Percentiles rank a stretch among this genome's conserved stretches.
Conservation (phyloP, 1,284 basidiomycete genomes). For the Trametes sp. region DNA sequence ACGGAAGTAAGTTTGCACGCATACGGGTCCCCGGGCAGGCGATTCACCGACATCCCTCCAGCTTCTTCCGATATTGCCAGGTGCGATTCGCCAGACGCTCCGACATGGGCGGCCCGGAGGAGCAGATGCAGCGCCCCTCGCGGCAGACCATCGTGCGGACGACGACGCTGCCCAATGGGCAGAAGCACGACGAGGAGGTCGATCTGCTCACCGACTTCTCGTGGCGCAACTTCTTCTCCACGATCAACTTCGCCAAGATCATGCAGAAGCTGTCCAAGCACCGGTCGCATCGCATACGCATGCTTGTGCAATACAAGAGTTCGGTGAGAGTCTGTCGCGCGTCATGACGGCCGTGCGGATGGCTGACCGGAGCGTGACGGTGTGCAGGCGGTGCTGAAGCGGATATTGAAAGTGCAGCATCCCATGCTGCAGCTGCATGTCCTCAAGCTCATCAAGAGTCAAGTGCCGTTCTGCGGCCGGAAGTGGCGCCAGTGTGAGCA, state of each 20-base stretch:
- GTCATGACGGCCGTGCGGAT: slow-evolving; percentile 6
- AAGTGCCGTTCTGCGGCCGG: slow-evolving; percentile 97
- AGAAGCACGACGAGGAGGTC: slow-evolving; percentile 83
- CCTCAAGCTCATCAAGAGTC: slow-evolving; percentile 98
- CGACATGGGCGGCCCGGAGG: slow-evolving; percentile 56
- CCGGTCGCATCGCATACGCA: slow-evolving; percentile 92
- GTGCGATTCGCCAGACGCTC: slow-evolving; percentile 73
- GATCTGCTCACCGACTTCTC: slow-evolving; percentile 95
- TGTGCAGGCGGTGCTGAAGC: slow-evolving; percentile 89
- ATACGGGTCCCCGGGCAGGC: slow-evolving; percentile 6
- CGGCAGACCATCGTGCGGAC: slow-evolving; percentile 64
- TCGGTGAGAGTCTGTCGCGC: slow-evolving; percentile 59
- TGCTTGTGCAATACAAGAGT: slow-evolving; percentile 98
- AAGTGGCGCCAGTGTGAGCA: slow-evolving; percentile 96
- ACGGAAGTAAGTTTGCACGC: slow-evolving; percentile 68
- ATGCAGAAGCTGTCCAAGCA: slow-evolving; percentile 98
- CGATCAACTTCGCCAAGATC: slow-evolving; percentile 98
- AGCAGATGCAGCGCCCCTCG: slow-evolving; percentile 64
- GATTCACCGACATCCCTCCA: slow-evolving; percentile 42
- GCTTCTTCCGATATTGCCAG: slow-evolving; percentile 96
- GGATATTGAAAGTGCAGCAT: slow-evolving; percentile 93
- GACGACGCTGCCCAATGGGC: slow-evolving; percentile 69
- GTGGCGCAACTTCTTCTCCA: slow-evolving; percentile 98
- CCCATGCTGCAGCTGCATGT: slow-evolving; percentile 95
- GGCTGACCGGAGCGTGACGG: slow-evolving; percentile 21